phyloP scores from a whole-genome alignment of 139 green algal genomes.

The Cymbomonas tetramitiformis region DNA sequence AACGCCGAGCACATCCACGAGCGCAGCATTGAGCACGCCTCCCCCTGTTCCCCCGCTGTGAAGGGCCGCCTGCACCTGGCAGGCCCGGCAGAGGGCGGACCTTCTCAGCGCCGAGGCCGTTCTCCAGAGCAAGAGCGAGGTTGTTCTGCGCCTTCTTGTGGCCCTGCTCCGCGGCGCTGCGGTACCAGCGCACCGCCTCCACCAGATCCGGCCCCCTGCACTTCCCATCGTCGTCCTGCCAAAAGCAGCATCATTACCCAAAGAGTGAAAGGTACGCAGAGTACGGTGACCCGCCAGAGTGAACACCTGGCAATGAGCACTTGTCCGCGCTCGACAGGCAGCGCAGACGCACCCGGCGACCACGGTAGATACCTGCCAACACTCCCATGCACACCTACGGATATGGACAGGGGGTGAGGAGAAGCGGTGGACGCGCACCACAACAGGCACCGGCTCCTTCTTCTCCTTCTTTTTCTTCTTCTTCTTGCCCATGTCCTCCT shows the following conservation, averaged over 20 bases:
- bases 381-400: background rate
- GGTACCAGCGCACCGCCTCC: constrained; percentile 19
- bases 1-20: too few relatives aligned
- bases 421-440: background rate
- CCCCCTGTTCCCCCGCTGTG: background rate
- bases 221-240: background rate
- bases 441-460: background rate
- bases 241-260: constrained; percentile 16
- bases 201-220: constrained; percentile 12
- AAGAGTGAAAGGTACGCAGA: constrained; percentile 9
- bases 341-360: too few relatives aligned
- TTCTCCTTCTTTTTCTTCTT: constrained; percentile 17
- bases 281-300: background rate
- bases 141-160: constrained; percentile 16
- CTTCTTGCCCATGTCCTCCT: constrained; percentile 10
- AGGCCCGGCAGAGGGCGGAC: too few relatives aligned
- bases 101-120: too few relatives aligned
- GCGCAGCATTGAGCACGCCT: too few relatives aligned
- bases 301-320: too few relatives aligned
- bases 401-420: background rate
- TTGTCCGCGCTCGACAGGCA: too few relatives aligned
- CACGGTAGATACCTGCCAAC: background rate
- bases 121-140: too few relatives aligned
- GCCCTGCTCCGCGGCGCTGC: constrained; percentile 18
- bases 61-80: too few relatives aligned